Evolutionary conservation across 78 protist genomes (phyloP).

Genomic region (Polysphondylium violaceum): DNA sequence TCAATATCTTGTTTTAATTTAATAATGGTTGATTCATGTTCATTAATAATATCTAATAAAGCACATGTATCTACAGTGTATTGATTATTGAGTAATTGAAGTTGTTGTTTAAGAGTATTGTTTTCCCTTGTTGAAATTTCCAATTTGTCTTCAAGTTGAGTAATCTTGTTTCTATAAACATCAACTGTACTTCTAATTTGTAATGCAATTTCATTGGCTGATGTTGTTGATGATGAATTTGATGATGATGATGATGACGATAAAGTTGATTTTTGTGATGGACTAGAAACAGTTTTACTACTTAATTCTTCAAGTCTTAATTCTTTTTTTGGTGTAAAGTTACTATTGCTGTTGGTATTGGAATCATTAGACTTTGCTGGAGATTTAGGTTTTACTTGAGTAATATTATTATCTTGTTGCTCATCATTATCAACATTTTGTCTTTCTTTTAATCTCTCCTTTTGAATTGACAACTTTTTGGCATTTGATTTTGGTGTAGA

Average conservation of each 20-base stretch:
- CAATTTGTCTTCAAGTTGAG: constrained; percentile 28
- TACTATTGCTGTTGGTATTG: not conserved
- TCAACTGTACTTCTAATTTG: constrained; percentile 50
- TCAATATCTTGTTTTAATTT: not conserved
- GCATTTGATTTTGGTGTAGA: not conserved
- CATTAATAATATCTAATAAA: constrained; percentile 26
- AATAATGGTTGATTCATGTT: constrained; percentile 18
- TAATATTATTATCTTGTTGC: not conserved
- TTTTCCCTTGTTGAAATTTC: not conserved
- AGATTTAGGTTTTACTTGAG: constrained; percentile 3
- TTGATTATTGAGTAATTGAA: not conserved
- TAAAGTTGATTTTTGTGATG: not conserved
- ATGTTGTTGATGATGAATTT: constrained; percentile 4
- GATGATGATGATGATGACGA: not conserved
- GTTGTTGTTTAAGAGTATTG: constrained; percentile 41
- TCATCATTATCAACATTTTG: not conserved
- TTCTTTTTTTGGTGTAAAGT: constrained; percentile 25
- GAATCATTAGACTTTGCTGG: not conserved
- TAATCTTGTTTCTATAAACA: constrained; percentile 35
- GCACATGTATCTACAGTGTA: constrained; percentile 9
- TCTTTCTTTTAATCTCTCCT: constrained; percentile 14
- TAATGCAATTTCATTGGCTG: constrained; percentile 11
- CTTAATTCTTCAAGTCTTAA: no score
- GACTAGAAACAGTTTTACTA: no score
- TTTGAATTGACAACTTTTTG: constrained; percentile 29